A percentile compares a stretch with the other conserved stretches of the same genome.
Conservation (phyloP, 2,329 filamentous ascomycete species). For the Geosmithia morbida region DNA sequence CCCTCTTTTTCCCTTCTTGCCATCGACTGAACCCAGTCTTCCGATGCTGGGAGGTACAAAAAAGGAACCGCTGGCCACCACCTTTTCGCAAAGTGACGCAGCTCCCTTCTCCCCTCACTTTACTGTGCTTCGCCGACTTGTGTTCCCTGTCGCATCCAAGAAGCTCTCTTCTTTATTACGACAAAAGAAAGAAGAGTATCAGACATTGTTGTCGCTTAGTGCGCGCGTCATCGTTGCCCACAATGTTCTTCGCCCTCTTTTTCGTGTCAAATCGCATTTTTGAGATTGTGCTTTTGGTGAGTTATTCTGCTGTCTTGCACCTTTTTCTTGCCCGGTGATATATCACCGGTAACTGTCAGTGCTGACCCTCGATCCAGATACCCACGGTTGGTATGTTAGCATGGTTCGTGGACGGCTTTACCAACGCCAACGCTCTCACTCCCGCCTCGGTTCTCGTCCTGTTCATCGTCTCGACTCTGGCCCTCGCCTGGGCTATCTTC, state of each 20-base stretch:
- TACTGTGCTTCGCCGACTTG: background rate
- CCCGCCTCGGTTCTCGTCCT: slow-evolving; percentile 49
- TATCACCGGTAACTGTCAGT: background rate
- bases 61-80: background rate
- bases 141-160: background rate
- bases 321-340: background rate
- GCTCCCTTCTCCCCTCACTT: background rate
- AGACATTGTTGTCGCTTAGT: background rate
- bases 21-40: background rate
- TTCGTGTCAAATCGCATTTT: slow-evolving; percentile 48
- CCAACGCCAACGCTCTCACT: slow-evolving; percentile 39
- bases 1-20: background rate
- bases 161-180: background rate
- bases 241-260: slow-evolving; percentile 48
- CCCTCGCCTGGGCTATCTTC: slow-evolving; percentile 46
- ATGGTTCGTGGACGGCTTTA: slow-evolving; percentile 50
- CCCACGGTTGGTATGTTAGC: slow-evolving; percentile 52
- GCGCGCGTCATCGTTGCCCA: slow-evolving; percentile 9
- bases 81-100: background rate
- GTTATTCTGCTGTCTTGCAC: slow-evolving; percentile 5
- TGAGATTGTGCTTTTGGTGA: slow-evolving; percentile 49
- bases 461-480: slow-evolving; percentile 53
- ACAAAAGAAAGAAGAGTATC: background rate
- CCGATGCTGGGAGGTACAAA: background rate
- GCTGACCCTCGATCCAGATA: slow-evolving; percentile 27